Evolutionary conservation across 2,329 filamentous ascomycete species (phyloP), one percentile per base, ranked within the genome.

Genomic region (Ascochyta lentis): DNA sequence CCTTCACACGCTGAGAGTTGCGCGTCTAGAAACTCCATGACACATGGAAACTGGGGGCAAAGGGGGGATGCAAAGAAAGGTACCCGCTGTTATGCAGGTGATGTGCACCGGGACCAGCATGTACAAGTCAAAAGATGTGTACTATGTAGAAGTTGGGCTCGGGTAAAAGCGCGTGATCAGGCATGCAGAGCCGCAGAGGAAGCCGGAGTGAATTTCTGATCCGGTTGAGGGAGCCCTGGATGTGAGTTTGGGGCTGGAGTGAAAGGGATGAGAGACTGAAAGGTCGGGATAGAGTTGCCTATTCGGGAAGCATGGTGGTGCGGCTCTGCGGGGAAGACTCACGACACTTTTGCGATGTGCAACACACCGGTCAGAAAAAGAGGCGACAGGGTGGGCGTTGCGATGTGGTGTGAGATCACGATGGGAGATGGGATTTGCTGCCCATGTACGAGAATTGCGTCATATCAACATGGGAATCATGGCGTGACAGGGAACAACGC

Each of bases 71-170:
- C 9, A 24, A 16, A 39, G 40, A 26, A 45, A 41, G 37, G 37
- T 24, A 24, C 38, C 29, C 48, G 40, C 40, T 40, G 44, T 40
- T 49, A 24, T 49, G 53, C 47, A 55, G 46, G 41, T 50, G 53
- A 51, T 56, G 42, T 39, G 48, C 53, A 42, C 53, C 38, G 13
- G 53, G 53, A 42, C 42, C 37, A 15, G 53, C 42, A 33, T 46
- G 6, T 9, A 10, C n/a, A 7, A 23, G 26, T 27, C 15, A 29
- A 41, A 6, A 43, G 15, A 15, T 31, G 24, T 26, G 27, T n/a
- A n/a, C n/a, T n/a, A n/a, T n/a, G n/a, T 35, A 47, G 16, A n/a
- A 31, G 29, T 12, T 13, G 29, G 34, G 22, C n/a, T 41, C 52
- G 46, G 46, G 52, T 49, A 47, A 23, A 51, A 19, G 53, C 47